These are phyloP conservation scores for Aspergillus incahuasiensis DNA, from an alignment of 495 filamentous ascomycete species.

Conservation along the genomic window DNA sequence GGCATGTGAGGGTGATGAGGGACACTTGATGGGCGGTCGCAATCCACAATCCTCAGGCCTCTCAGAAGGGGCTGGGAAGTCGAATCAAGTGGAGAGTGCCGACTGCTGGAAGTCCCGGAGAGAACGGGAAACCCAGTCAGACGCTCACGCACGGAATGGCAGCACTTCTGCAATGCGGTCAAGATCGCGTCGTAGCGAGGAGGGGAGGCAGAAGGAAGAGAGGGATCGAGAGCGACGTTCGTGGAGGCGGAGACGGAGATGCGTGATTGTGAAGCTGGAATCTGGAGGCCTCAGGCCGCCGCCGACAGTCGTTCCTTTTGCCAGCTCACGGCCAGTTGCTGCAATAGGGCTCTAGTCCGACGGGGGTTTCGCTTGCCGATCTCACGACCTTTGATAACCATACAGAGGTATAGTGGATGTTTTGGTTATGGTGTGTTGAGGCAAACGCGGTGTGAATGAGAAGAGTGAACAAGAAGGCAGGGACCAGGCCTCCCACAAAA, in stretches of 20 bases:
- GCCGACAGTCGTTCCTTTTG: not conserved
- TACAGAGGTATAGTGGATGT: not conserved
- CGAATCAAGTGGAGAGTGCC: slow-evolving; percentile 6
- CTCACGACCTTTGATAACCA: slow-evolving; percentile 6
- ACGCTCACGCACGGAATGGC: slow-evolving; percentile 7
- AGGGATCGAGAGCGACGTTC: slow-evolving; percentile 5
- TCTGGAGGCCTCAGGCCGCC: slow-evolving; percentile 12
- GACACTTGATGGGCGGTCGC: slow-evolving; percentile 15
- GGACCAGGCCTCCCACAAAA: not conserved
- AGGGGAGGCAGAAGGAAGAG: slow-evolving; percentile 3
- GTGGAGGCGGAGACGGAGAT: slow-evolving; percentile 14
- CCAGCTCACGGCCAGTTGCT: slow-evolving; percentile 7
- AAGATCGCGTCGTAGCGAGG: not conserved
- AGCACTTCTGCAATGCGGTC: slow-evolving; percentile 5
- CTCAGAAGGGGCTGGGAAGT: slow-evolving; percentile 10
- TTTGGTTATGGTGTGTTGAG: not conserved
- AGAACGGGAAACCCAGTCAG: slow-evolving; percentile 15
- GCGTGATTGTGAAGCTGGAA: slow-evolving; percentile 1
- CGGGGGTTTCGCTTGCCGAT: slow-evolving; percentile 2
- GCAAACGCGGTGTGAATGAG: not conserved
- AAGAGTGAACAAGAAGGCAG: not conserved
- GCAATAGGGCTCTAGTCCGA: slow-evolving; percentile 1
- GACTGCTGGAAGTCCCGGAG: slow-evolving; percentile 17
- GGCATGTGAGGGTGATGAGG: not conserved
- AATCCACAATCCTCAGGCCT: slow-evolving; percentile 14